Base-by-base conservation (phyloP, 1,139 yeast genomes). In the Citeromyces hawaiiensis region DNA sequence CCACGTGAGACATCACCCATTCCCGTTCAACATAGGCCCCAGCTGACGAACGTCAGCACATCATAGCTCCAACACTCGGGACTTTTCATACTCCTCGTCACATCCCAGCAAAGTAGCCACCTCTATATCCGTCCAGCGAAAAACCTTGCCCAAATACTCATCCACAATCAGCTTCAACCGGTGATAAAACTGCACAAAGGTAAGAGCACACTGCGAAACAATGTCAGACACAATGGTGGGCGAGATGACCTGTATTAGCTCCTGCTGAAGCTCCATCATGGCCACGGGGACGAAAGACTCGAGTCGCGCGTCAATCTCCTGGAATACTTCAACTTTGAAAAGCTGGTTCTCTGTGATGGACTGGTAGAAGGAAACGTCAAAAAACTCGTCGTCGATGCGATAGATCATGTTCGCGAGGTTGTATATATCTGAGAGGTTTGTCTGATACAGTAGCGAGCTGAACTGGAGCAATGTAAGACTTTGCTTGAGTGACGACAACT, bases 391-490 rank as follows among this genome's bases (percentile, higher is more conserved):
- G 19, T 64, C 70, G 42, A 68, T 68, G 13, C 83, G 81, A 53
- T 74, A 75, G n/a, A 81, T 78, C 82, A 81, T 76, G 48, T 77
- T 76, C 40, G 77, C 61, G 38, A 81, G 58, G 49, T 79, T 81
- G 52, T 66, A 75, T 46, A 71, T 74, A 41, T 79, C 73, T 19
- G 60, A 61, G 31, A 81, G 55, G 0, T 71, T 69, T 30, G 82
- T 68, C 27, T 66, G 68, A 14, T 60, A 57, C 35, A 81, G 57
- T 13, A 80, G 53, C 1, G 55, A 47, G 17, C 60, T 62, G 21
- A 63, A 63, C 47, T 73, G 76, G 10, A 37, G 34, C 7, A 33
- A 31, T 13, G 35, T 29, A 17, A 40, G 27, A 10, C 29, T 35
- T 17, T 11, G 42, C 13, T 45, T 47, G 9, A 39, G 40, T 5